Base-by-base conservation (phyloP, 768 basidiomycete species). In the Brasilioporus rufonigricans region DNA sequence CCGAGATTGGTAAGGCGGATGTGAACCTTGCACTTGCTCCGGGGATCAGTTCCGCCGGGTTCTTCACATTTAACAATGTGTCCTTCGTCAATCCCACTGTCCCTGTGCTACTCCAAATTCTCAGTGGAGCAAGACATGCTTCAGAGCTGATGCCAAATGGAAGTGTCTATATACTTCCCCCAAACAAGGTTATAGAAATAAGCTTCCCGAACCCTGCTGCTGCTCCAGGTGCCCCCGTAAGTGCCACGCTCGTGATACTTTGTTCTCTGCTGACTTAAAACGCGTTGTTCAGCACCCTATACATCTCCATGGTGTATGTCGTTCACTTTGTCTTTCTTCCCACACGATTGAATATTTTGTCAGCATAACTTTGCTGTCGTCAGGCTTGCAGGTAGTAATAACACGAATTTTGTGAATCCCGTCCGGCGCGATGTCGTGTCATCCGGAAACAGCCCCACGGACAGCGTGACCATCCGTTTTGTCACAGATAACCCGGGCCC, bases 381-480 rank as follows among this genome's bases (percentile, higher is more conserved):
- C n/a, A 64, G 68, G 40, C 52, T 52, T n/a, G 63, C 74, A 1
- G 68, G 68, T 3, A 68, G 48, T 33, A 61, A 49, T 7, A n/a
- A 23, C 3, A 46, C 62, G 27, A 77, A 77, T 59, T 76, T 68
- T 24, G 56, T 64, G 2, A 67, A 75, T 48, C 75, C 75, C 4
- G 63, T 72, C 23, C 56, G 61, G 33, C 67, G 75, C 12, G 75
- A 76, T 24, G 65, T 66, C 4, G 63, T 70, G 16, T 66, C 61
- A 8, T 46, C 61, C 0, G 69, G 68, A 11, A 45, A n/a, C 0
- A 33, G 27, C 3, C 44, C 78, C 32, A 47, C 46, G 21, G 68
- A 80, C 70, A 68, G 78, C 60, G 80, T 81, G 19, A 79, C 78
- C 9, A 73, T 89, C 48, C 78, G 84, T 49, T 87, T 84, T 67